Percentiles rank a stretch among this genome's conserved stretches.
Evolutionary conservation across 2,329 filamentous ascomycete species (phyloP).

Genomic region (Fusarium buxicola): DNA sequence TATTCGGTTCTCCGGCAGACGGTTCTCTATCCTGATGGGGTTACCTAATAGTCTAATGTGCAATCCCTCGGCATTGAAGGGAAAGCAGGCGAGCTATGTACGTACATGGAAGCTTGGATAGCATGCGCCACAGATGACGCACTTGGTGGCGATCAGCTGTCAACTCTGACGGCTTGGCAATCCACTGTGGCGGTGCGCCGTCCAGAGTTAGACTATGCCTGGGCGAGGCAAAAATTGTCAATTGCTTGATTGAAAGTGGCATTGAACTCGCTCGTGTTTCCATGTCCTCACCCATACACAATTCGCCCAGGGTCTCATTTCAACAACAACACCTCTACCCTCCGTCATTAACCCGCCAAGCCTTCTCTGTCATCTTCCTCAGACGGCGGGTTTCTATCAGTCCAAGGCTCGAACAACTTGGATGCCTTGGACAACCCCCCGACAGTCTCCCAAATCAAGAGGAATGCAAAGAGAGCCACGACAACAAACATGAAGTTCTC

Average conservation of each 20-base stretch:
- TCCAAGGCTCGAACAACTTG: constrained; percentile 51
- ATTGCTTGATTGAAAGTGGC: constrained; percentile 8
- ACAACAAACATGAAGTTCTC: constrained; percentile 55
- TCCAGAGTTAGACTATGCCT: no score
- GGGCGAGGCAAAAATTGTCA: no score
- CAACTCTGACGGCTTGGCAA: background rate
- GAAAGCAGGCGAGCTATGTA: background rate
- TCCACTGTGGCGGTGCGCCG: constrained; percentile 8
- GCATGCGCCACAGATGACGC: constrained; percentile 35
- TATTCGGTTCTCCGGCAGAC: background rate
- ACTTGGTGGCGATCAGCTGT: constrained; percentile 11
- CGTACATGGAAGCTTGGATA: no score
- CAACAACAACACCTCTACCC: background rate
- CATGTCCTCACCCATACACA: background rate
- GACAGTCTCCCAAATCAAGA: constrained; percentile 59
- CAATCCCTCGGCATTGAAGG: no score
- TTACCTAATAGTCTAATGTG: constrained; percentile 11
- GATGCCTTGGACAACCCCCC: constrained; percentile 49
- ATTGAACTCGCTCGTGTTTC: background rate
- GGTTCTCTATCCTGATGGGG: constrained; percentile 5
- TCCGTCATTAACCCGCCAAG: constrained; percentile 11
- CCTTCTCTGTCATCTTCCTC: constrained; percentile 40
- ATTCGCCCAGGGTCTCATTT: no score
- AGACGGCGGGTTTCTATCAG: constrained; percentile 42
- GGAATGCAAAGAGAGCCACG: constrained; percentile 57